Conservation (phyloP, 495 filamentous ascomycete species). For the Aspergillus conjunctus region DNA sequence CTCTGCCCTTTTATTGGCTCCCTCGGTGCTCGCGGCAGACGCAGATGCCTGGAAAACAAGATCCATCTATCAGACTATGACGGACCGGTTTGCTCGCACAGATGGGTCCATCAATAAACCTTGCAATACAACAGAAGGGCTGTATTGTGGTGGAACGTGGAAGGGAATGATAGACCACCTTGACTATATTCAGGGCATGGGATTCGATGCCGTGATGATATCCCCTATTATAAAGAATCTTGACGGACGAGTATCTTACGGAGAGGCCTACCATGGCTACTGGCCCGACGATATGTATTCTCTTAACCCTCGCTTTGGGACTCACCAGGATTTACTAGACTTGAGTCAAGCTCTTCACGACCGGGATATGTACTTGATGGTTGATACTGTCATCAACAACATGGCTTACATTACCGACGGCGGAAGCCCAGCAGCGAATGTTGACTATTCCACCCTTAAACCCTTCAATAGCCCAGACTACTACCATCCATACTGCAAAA, state of each 20-base stretch:
- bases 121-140: slow-evolving; percentile 41
- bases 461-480: slow-evolving; percentile 67
- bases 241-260: slow-evolving; percentile 46
- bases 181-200: slow-evolving; percentile 69
- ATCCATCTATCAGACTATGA: slow-evolving; percentile 76
- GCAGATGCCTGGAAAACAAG: slow-evolving; percentile 55
- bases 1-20: neutral
- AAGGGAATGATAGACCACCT: slow-evolving; percentile 64
- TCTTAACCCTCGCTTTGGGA: slow-evolving; percentile 69
- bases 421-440: slow-evolving; percentile 55
- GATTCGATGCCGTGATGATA: slow-evolving; percentile 83
- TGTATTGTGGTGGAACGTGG: slow-evolving; percentile 80
- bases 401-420: slow-evolving; percentile 54
- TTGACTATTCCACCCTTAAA: slow-evolving; percentile 62
- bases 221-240: slow-evolving; percentile 72
- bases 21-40: slow-evolving; percentile 24
- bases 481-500: slow-evolving; percentile 66
- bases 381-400: slow-evolving; percentile 79
- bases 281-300: slow-evolving; percentile 69
- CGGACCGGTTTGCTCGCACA: slow-evolving; percentile 72
- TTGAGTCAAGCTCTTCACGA: slow-evolving; percentile 60
- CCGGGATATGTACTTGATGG: slow-evolving; percentile 72
- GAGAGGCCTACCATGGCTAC: slow-evolving; percentile 72
- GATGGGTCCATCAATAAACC: slow-evolving; percentile 58
- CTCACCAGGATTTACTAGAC: slow-evolving; percentile 62